These are phyloP conservation scores for Recurvomyces mirabilis DNA, from an alignment of 495 filamentous ascomycete species.

Conservation along the genomic window DNA sequence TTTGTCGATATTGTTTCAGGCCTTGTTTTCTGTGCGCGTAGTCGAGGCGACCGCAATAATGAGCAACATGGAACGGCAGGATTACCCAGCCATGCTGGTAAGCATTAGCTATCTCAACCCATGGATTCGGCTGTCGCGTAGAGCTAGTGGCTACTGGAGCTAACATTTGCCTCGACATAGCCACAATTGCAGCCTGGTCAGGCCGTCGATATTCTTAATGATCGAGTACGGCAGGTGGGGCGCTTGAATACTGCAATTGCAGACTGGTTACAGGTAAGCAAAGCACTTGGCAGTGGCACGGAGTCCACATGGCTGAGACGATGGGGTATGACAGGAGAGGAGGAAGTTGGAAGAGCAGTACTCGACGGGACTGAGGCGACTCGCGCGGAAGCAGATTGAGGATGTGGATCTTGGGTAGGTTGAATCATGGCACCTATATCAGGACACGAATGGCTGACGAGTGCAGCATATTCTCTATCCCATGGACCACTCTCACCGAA, in stretches of 20 bases:
- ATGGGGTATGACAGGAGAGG: slow-evolving; percentile 69
- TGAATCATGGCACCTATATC: not conserved
- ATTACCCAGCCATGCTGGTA: slow-evolving; percentile 96
- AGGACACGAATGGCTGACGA: slow-evolving; percentile 46
- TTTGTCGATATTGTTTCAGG: not conserved
- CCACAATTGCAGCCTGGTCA: slow-evolving; percentile 58
- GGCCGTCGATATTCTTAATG: slow-evolving; percentile 72
- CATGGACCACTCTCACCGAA: slow-evolving; percentile 84
- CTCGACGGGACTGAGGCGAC: slow-evolving; percentile 68
- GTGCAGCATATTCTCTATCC: slow-evolving; percentile 71
- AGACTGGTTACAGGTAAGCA: slow-evolving; percentile 86
- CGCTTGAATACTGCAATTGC: slow-evolving; percentile 85
- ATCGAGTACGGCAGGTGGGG: slow-evolving; percentile 77
- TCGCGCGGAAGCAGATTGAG: slow-evolving; percentile 48
- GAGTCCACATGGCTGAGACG: slow-evolving; percentile 3
- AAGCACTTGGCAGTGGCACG: not conserved
- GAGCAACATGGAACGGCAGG: slow-evolving; percentile 41
- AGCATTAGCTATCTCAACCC: slow-evolving; percentile 24
- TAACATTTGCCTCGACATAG: too few relatives aligned
- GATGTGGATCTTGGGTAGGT: slow-evolving; percentile 20
- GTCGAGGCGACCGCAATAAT: slow-evolving; percentile 7
- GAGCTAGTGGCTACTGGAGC: too few relatives aligned
- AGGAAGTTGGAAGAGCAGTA: slow-evolving; percentile 87
- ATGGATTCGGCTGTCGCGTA: too few relatives aligned
- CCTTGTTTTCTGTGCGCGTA: not conserved